A percentile compares a stretch with the other conserved stretches of the same genome.
Conservation (phyloP, 768 basidiomycete species). For the Tubosaeta sp. region DNA sequence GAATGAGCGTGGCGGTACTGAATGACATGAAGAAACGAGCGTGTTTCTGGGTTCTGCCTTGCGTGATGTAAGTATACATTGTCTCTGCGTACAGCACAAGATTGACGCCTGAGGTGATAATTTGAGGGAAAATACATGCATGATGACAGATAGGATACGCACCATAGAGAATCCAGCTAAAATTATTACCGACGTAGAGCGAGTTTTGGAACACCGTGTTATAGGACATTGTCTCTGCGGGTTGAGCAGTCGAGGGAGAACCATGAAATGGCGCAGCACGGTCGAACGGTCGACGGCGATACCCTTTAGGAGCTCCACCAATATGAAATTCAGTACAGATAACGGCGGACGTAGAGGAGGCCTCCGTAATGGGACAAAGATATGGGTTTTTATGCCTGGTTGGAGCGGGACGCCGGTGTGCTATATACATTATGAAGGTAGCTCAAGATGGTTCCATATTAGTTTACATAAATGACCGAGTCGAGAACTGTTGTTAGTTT, state of each 20-base stretch:
- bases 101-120: slow-evolving; percentile 3
- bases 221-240: not conserved
- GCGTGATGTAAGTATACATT: slow-evolving; percentile 1
- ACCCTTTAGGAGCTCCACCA: too few relatives aligned
- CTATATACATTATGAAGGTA: too few relatives aligned
- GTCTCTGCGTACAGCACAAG: slow-evolving; percentile 10
- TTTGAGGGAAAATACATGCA: not conserved
- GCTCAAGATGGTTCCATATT: too few relatives aligned
- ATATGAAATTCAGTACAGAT: too few relatives aligned
- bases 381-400: too few relatives aligned
- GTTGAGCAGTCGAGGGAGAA: not conserved
- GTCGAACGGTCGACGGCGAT: too few relatives aligned
- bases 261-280: not conserved
- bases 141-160: not conserved
- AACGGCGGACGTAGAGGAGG: too few relatives aligned
- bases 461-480: too few relatives aligned
- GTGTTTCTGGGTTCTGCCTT: not conserved
- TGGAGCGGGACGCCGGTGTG: too few relatives aligned
- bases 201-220: slow-evolving; percentile 13
- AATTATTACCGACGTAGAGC: slow-evolving; percentile 11
- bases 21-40: slow-evolving; percentile 12
- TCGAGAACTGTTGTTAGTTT: too few relatives aligned
- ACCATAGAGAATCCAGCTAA: slow-evolving; percentile 15
- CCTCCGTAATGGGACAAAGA: too few relatives aligned
- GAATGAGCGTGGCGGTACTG: slow-evolving; percentile 15